phyloP scores from a whole-genome alignment of 2,329 filamentous ascomycete genomes.

The Neofusicoccum cordaticola region DNA sequence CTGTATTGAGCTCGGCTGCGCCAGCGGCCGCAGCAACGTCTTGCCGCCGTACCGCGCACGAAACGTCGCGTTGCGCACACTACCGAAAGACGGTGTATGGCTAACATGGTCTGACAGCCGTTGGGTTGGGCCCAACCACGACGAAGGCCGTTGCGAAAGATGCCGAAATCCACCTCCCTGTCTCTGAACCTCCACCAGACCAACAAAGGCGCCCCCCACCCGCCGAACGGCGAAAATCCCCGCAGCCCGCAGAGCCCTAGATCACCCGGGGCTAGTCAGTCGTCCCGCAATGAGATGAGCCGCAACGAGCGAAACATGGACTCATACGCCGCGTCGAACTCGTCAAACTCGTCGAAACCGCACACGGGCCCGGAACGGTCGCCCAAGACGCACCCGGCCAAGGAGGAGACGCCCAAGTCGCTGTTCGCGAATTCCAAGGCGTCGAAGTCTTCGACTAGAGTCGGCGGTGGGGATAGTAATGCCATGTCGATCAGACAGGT shows the following conservation, averaged over 20 bases:
- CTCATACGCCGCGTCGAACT: neutral
- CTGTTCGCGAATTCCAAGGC: constrained; percentile 51
- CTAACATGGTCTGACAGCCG: constrained; percentile 17
- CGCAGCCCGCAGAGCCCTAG: constrained; percentile 32
- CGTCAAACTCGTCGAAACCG: neutral
- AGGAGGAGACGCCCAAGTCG: constrained; percentile 37
- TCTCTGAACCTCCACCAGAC: constrained; percentile 32
- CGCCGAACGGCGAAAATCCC: constrained; percentile 26
- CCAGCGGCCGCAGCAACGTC: neutral
- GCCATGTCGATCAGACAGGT: constrained; percentile 29
- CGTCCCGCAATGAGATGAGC: constrained; percentile 17
- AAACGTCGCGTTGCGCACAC: constrained; percentile 5
- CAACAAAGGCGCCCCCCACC: constrained; percentile 25
- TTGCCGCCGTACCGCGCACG: neutral
- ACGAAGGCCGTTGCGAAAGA: constrained; percentile 33
- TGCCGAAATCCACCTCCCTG: constrained; percentile 39
- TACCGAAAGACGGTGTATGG: constrained; percentile 11
- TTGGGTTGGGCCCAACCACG: constrained; percentile 21
- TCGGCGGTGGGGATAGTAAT: constrained; percentile 19
- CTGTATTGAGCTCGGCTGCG: neutral
- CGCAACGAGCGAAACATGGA: constrained; percentile 9
- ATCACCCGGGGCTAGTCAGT: constrained; percentile 18
- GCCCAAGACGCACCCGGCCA: constrained; percentile 29
- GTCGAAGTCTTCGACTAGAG: constrained; percentile 45
- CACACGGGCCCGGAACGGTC: constrained; percentile 5